Evolutionary conservation across 129 eudicot genomes (phyloP).

Genomic region (Ambrosia artemisiifolia): DNA sequence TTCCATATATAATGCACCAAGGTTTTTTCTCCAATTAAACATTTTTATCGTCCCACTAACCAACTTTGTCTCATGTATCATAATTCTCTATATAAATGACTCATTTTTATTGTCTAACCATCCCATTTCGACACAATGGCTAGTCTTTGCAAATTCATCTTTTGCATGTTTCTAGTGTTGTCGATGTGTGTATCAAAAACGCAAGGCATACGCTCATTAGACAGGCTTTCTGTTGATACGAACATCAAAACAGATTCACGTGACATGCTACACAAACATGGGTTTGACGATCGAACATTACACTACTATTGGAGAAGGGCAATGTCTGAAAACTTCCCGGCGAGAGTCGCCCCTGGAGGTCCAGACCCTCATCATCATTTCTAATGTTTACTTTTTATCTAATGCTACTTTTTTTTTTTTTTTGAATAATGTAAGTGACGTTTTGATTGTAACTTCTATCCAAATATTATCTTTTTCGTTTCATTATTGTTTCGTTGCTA

Average conservation of each 20-base stretch:
- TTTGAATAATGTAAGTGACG: too few relatives aligned
- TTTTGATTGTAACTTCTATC: neutral
- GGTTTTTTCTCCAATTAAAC: neutral
- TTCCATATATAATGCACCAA: neutral
- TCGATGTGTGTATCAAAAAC: slow-evolving; percentile 2
- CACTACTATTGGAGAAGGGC: slow-evolving; percentile 39
- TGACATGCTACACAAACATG: slow-evolving; percentile 21
- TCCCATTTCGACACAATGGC: slow-evolving; percentile 21
- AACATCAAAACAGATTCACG: neutral
- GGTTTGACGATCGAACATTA: slow-evolving; percentile 29
- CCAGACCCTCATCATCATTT: slow-evolving; percentile 52
- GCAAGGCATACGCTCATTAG: slow-evolving; percentile 5
- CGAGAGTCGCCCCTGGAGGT: slow-evolving; percentile 43
- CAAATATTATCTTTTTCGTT: neutral
- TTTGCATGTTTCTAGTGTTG: slow-evolving; percentile 15
- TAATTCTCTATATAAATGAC: slow-evolving; percentile 21
- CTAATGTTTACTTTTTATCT: neutral
- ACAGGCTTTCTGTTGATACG: neutral
- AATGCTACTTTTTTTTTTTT: neutral
- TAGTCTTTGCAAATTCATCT: slow-evolving; percentile 9
- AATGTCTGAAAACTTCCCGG: slow-evolving; percentile 25
- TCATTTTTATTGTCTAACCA: slow-evolving; percentile 11
- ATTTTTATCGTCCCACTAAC: slow-evolving; percentile 8
- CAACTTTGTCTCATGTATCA: neutral
- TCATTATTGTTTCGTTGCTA: too few relatives aligned